Evolutionary conservation across 805 yeast species (phyloP).

Genomic region (Wickerhamiella nectarea): DNA sequence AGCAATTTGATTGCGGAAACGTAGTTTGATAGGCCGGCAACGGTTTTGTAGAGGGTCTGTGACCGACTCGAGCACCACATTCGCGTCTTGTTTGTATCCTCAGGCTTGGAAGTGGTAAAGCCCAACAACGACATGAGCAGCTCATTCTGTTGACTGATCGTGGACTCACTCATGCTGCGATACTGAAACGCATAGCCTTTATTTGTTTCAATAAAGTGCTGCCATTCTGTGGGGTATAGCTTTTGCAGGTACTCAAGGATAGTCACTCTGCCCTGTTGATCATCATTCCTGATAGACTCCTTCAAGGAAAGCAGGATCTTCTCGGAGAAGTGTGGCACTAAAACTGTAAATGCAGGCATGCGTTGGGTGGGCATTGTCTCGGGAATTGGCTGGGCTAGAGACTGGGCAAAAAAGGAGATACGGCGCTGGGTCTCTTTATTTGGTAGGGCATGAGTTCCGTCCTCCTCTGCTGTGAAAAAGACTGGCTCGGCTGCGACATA

Average conservation of each 20-base stretch:
- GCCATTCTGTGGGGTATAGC: constrained; percentile 67
- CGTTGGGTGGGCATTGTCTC: constrained; percentile 49
- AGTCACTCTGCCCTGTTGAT: constrained; percentile 48
- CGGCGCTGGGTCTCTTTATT: constrained; percentile 72
- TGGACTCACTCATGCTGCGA: constrained; percentile 1
- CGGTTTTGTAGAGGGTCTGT: constrained; percentile 72
- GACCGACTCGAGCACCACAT: constrained; percentile 78
- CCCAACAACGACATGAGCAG: constrained; percentile 22
- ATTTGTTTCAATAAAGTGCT: constrained; percentile 61
- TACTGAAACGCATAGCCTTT: constrained; percentile 25
- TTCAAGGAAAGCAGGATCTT: constrained; percentile 61
- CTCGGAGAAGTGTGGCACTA: constrained; percentile 79
- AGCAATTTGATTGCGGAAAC: constrained; percentile 56
- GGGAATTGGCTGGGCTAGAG: constrained; percentile 73
- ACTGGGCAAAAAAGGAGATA: constrained; percentile 80
- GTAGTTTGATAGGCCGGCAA: constrained; percentile 75
- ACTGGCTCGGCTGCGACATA: constrained; percentile 49
- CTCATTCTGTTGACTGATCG: constrained; percentile 9
- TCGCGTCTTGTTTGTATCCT: constrained; percentile 44
- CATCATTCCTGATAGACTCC: constrained; percentile 62
- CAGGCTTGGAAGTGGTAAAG: constrained; percentile 16
- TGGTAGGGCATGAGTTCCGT: constrained; percentile 48
- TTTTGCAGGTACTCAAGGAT: constrained; percentile 67
- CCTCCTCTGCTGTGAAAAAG: constrained; percentile 74
- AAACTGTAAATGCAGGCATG: constrained; percentile 73